Base-by-base conservation (phyloP, 2,329 filamentous ascomycete genomes). In the Aspergillus sp. region DNA sequence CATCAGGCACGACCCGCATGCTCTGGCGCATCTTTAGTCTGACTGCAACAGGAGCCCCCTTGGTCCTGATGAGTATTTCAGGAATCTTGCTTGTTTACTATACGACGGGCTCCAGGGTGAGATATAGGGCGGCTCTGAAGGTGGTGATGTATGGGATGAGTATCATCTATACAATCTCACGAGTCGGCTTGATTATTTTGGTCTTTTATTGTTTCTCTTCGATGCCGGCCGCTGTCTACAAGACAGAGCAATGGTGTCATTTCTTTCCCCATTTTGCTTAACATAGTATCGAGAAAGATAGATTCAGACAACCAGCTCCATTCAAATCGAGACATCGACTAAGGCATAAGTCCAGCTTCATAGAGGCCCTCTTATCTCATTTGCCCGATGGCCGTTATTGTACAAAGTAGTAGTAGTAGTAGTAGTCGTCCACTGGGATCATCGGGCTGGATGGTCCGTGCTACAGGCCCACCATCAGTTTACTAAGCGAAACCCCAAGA, bases 261-360 rank as follows among this genome's bases (percentile, higher is more conserved):
- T 23, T 59, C 27, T 54, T 59, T 50, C 32, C 50, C 42, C 50
- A 62, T 19, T 47, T 56, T 10, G 47, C 47, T 11, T 50, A 27
- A 47, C 0, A 30, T 30, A 30, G 27, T 30, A 11, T 11, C 8
- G 27, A 10, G 8, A 30, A 30, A 10, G 10, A 4, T 5, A 13
- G 11, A 2, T 36, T 6, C 5, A 36, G 32, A 3, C 10, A 36
- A 2, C 4, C 4, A 36, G 11, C 11, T 36, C 32, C 10, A 15
- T 13, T 0, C 5, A 36, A 36, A 36, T 2, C 32, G 11, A 15
- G 11, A 13, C 11, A 36, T 13, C 4, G 2, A 36, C 32, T 36
- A 30, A 11, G 10, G 11, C 11, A 15, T 36, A 36, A 27, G 25
- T 27, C 6, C 32, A 32, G 30, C 30, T 2, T 32, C 32, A 13